Evolutionary conservation across 352 stramenopile species (phyloP), one percentile per base, ranked within the genome.

Genomic region (Albugo candida): DNA sequence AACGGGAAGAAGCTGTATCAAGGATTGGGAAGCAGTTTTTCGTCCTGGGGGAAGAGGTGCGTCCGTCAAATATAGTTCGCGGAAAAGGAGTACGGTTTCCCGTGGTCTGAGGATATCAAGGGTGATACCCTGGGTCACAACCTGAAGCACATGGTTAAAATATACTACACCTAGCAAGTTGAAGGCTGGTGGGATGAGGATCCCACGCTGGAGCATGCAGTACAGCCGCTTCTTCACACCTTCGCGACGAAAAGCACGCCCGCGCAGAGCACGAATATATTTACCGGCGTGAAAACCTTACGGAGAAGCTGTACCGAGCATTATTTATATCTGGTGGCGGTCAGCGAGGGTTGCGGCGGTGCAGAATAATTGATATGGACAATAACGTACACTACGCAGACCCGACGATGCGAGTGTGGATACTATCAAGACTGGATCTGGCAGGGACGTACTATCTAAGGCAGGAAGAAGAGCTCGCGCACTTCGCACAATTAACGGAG

Each of bases 1-100:
- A 42, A 63, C 34, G 42, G 52, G 1, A 56, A 58, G 12, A 40
- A 63, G 19, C 39, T 59, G 5, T 59, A 60, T n/a, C 24, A 51
- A 13, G 52, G 52, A 0, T 36, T 62, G 1, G 37, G 37, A 0
- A 50, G 36, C 13, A 43, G 38, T 0, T 59, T 59, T 40, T 1
- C 50, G 4, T 27, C 21, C 16, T 0, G 53, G 34, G 43, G 51
- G 39, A 42, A 43, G n/a, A 34, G 42, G 2, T 53, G 35, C 36
- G 37, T 48, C 17, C 35, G n/a, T 4, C 48, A 53, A 43, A 19
- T 53, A 8, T 1, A 35, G 13, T 53, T 47, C 10, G 48, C 37
- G 34, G 13, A 12, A 43, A 16, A 36, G 24, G 24, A 3, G 8
- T 31, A 36, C 20, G 48, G 48, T 12, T 47, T 48, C 11, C 8